Evolutionary conservation across 129 eudicot genomes (phyloP).

Genomic region (Daucus carota): DH1_v3.0 NC_030387.2:35138501-35139000

Average conservation of each 20-base stretch:
- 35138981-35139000: constrained; percentile 57
- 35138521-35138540: neutral
- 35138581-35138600: neutral
- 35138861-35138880: neutral
- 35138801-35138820: neutral
- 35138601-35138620: neutral
- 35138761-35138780: neutral
- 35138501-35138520: neutral
- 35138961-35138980: neutral
- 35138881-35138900: neutral
- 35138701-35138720: neutral
- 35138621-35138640: neutral
- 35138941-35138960: neutral
- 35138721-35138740: neutral
- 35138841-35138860: neutral
- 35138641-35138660: neutral
- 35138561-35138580: neutral
- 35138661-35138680: neutral
- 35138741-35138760: neutral
- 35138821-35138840: neutral
- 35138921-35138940: neutral
- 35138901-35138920: neutral
- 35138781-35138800: neutral
- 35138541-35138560: neutral
- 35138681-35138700: neutral